Evolutionary conservation across 495 filamentous ascomycete genomes (phyloP).

Genomic region (Talaromyces trachyspermus): DNA sequence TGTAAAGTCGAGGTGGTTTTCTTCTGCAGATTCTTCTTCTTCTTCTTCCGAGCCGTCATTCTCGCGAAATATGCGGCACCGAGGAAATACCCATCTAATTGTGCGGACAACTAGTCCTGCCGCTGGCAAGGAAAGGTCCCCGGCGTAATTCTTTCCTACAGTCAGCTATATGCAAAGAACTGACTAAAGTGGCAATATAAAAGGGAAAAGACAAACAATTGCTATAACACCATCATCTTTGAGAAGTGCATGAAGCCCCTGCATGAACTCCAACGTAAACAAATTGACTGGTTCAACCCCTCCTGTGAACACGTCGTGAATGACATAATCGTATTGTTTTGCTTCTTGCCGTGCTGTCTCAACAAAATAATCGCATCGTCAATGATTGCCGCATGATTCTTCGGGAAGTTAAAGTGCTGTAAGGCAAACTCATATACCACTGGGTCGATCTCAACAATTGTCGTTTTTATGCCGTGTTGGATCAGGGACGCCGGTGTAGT

Average conservation of each 20-base stretch:
- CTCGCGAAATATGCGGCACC: slow-evolving; percentile 81
- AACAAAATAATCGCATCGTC: slow-evolving; percentile 76
- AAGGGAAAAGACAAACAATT: slow-evolving; percentile 55
- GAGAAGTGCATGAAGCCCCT: slow-evolving; percentile 58
- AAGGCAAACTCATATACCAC: slow-evolving; percentile 73
- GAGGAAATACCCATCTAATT: slow-evolving; percentile 64
- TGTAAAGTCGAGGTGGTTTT: slow-evolving; percentile 60
- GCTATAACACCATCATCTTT: slow-evolving; percentile 77
- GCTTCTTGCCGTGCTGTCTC: slow-evolving; percentile 36
- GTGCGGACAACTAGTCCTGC: slow-evolving; percentile 66
- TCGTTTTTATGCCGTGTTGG: slow-evolving; percentile 81
- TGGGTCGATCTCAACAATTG: slow-evolving; percentile 90
- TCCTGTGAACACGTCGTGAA: slow-evolving; percentile 98
- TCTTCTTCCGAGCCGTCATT: slow-evolving; percentile 40
- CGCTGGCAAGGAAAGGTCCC: slow-evolving; percentile 68
- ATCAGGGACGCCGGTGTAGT: slow-evolving; percentile 83
- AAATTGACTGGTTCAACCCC: slow-evolving; percentile 83
- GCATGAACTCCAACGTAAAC: slow-evolving; percentile 80
- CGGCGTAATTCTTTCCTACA: slow-evolving; percentile 79
- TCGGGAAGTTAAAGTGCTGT: slow-evolving; percentile 73
- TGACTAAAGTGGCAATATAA: not conserved
- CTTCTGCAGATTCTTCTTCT: slow-evolving; percentile 27
- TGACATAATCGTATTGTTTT: slow-evolving; percentile 74
- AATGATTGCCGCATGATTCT: slow-evolving; percentile 72
- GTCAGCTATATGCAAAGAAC: slow-evolving; percentile 3